Conservation (phyloP, 164 flowering plant species). For the Magnolia officinalis region DNA sequence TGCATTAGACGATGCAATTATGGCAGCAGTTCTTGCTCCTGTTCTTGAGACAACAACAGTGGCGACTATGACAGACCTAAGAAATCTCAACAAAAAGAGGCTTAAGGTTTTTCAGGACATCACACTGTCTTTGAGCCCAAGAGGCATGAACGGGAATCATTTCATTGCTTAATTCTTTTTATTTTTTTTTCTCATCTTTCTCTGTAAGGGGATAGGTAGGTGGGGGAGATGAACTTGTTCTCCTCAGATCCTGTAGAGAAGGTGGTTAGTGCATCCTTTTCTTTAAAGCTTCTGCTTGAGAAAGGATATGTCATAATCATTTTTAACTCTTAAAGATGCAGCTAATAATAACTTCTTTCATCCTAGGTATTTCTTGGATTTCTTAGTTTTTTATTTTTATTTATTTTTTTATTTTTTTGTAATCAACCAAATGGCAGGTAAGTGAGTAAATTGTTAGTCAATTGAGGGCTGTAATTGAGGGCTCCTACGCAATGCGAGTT, state of each 20-base stretch:
- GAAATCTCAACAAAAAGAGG: conserved; percentile 68
- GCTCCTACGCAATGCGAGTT: too few relatives aligned
- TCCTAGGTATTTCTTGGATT: neutral
- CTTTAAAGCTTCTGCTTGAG: neutral
- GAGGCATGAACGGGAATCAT: conserved; percentile 38
- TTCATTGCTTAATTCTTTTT: neutral
- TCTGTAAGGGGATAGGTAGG: conserved; percentile 9
- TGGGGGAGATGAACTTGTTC: conserved; percentile 93
- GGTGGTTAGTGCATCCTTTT: neutral
- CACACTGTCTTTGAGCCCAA: conserved; percentile 72
- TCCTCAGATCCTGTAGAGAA: conserved; percentile 34
- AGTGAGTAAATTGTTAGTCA: too few relatives aligned
- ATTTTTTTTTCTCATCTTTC: conserved; percentile 5
- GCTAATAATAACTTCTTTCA: neutral
- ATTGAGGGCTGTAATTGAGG: too few relatives aligned
- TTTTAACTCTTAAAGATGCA: neutral
- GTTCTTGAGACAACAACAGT: conserved; percentile 18
- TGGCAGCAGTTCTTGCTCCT: conserved; percentile 69
- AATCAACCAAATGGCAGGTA: neutral
- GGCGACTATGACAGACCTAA: conserved; percentile 13
- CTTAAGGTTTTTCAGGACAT: conserved; percentile 82
- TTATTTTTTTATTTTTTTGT: neutral
- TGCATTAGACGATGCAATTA: conserved; percentile 83
- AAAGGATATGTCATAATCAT: neutral
- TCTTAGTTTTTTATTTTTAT: too few relatives aligned